Evolutionary conservation across 495 filamentous ascomycete species (phyloP).

Genomic region (Peziza echinospora): DNA sequence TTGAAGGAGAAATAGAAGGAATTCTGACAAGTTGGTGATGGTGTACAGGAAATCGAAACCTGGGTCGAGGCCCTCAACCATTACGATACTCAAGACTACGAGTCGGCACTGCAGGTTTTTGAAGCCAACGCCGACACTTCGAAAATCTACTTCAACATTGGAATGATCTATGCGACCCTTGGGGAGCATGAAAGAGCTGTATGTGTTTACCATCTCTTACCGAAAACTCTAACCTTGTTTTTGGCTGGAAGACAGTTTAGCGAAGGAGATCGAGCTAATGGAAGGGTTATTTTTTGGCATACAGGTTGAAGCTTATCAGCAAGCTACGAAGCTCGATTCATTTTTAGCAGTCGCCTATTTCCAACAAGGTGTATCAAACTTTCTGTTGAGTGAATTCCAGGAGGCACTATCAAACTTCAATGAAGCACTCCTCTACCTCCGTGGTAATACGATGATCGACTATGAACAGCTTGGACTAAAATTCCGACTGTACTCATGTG

Average conservation of each 20-base stretch:
- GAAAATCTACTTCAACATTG: conserved; percentile 97
- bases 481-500: conserved; percentile 92
- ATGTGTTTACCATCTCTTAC: conserved; percentile 22
- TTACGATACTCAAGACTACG: conserved; percentile 95
- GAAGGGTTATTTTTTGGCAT: background rate
- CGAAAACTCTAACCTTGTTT: too few relatives aligned
- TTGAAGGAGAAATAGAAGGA: background rate
- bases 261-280: background rate
- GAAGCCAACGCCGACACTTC: conserved; percentile 81
- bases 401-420: conserved; percentile 98
- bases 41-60: conserved; percentile 88
- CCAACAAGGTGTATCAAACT: conserved; percentile 96
- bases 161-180: conserved; percentile 93
- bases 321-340: conserved; percentile 67
- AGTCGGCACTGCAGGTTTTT: conserved; percentile 61
- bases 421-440: conserved; percentile 82
- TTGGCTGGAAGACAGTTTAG: background rate
- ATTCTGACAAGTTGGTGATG: background rate
- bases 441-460: conserved; percentile 92
- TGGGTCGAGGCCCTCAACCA: conserved; percentile 82
- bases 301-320: conserved; percentile 87
- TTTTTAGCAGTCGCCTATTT: conserved; percentile 97
- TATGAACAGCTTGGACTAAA: conserved; percentile 92
- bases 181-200: conserved; percentile 92
- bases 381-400: conserved; percentile 89